Base-by-base conservation (phyloP, 352 stramenopile genomes). In the Globisporangium irregulare region DNA sequence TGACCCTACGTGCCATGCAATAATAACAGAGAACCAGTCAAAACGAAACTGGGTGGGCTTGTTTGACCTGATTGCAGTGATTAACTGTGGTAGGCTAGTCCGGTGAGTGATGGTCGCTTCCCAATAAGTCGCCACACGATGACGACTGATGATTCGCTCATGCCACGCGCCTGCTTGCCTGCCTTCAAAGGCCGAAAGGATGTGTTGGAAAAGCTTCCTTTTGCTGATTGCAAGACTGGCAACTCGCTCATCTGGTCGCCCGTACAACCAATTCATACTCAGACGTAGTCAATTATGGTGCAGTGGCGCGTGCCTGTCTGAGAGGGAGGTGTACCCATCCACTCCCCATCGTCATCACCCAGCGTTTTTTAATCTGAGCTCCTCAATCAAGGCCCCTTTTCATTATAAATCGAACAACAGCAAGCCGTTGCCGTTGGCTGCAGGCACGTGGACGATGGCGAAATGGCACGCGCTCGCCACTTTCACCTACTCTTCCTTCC, bases 171-270 rank as follows among this genome's bases (percentile, higher is more conserved):
- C 41, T 6, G 20, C 15, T 24, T 24, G 22, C 22, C 27, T 29
- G 27, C 27, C 27, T 29, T 29, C 27, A 29, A 6, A 48, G 41
- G 14, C 41, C 14, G 41, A 48, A 48, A n/a, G 14, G 41, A 48
- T 48, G 41, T 48, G 41, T 48, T 46, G 38, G 38, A 20, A 46
- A 10, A 14, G 9, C 12, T 41, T 12, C 12, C 36, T 43, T 43
- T 43, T 43, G 12, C 32, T 36, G 32, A 36, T 36, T 41, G 34
- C 32, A 12, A 6, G 41, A 48, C 41, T 48, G 41, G 41, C 41
- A 48, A 48, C 20, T 48, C 41, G 41, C 55, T 61, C 55, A 61
- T 61, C 55, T 48, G 55, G 55, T 61, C 55, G 29, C 55, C 55
- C 55, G 5, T 20, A n/a, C 41, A 48, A n/a, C 6, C 41, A n/a